Conservation (phyloP, 441 rosid species). For the Eruca vesicaria region DNA sequence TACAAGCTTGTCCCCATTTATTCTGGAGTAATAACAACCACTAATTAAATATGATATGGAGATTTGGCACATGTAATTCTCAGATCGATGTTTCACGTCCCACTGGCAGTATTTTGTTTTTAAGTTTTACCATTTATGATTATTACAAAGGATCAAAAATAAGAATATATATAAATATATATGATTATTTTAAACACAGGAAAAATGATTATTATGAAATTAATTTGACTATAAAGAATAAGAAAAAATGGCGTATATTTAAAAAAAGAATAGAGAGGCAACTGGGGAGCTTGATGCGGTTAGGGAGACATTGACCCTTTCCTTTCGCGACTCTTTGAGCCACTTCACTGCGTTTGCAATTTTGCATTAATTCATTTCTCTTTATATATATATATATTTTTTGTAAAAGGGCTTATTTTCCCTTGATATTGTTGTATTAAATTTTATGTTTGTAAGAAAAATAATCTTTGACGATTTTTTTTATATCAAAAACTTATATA, state of each 20-base stretch:
- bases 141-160: too few species aligned
- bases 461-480: not conserved
- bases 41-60: conserved; percentile 7
- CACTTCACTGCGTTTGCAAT: conserved; percentile 19
- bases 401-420: too few species aligned
- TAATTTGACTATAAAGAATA: not conserved
- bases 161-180: too few species aligned
- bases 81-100: not conserved
- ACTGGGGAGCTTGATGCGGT: conserved; percentile 31
- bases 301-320: conserved; percentile 37
- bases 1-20: not conserved
- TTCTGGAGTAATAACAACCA: not conserved
- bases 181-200: too few species aligned
- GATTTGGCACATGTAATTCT: not conserved
- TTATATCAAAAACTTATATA: too few species aligned
- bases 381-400: too few species aligned
- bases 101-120: not conserved
- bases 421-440: not conserved
- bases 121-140: not conserved
- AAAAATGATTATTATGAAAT: too few species aligned
- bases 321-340: conserved; percentile 47
- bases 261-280: conserved; percentile 36
- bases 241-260: not conserved
- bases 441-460: too few species aligned
- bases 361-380: not conserved